Base-by-base conservation (phyloP, 257 asterid genomes). In the Solanum pinnatisectum region DNA sequence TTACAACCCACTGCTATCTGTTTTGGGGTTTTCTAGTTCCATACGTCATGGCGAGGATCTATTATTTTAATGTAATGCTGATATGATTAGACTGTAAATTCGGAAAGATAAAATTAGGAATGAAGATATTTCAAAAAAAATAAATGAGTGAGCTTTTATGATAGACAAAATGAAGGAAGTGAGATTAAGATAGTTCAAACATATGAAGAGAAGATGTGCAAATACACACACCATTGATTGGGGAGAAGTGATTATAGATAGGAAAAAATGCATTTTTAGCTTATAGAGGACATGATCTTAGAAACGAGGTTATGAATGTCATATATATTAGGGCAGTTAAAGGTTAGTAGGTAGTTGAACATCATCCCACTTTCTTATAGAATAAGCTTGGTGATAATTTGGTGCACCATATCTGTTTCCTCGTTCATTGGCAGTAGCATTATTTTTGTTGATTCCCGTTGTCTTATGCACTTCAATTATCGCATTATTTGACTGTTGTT, bases 1-100 rank as follows among this genome's bases (percentile, higher is more conserved):
- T 96, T 94, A 93, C 94, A 90, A 25, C 87, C 89, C 99, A 96
- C 93, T 95, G 95, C 91, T 97, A 97, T 92, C 93, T 96, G 49
- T 97, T 98, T 14, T 97, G 99, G 99, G 99, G 98, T 88, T 97
- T 96, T 89, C 94, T 94, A 44, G 46, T 92, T 70, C 99, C 99
- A 63, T 97, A 92, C 87, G 0, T 94, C 42, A 95, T 97, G 95
- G 93, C 98, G 72, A 93, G 89, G 63, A 87, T 97, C 87, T 96
- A 96, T 84, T 59, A 20, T 59, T 59, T 59, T 59, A 3, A 5
- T 1, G 65, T 56, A 20, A 56, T 20, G 65, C 65, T 8, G 25
- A 20, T 59, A 59, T 59, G 25, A 59, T 59, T 20, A 59, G 12
- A 59, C 12, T 1, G 12, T 59, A 20, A 20, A 59, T 1, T 59